Evolutionary conservation across 495 filamentous ascomycete genomes (phyloP), one percentile per base, ranked within the genome.

Genomic region (Daldinia decipiens): DNA sequence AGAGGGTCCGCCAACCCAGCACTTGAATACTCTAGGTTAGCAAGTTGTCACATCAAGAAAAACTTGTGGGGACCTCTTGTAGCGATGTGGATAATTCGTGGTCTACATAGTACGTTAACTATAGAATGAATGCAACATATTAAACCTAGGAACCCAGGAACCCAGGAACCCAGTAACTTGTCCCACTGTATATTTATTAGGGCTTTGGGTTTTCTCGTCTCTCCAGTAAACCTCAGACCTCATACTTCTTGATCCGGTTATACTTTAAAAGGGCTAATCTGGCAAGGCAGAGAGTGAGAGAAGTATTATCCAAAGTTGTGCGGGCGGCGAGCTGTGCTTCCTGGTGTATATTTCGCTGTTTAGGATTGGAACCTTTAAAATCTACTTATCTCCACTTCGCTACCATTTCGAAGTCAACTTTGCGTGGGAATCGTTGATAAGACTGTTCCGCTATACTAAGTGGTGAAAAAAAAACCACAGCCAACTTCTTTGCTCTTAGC

Each of bases 131-230:
- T 53, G 50, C 13, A 53, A 53, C 50, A 31, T 53, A 53, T 53
- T 53, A 53, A 31, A 53, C 26, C 26, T 52, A 52, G 43, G 6
- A 21, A 47, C 17, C 43, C 43, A 21, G 19, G 26, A 27, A 29
- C 27, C 27, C 27, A 6, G 6, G 27, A 29, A 29, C 27, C 27
- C 27, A 29, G 26, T 11, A 4, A 12, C 8, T 31, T 31, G 50
- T 53, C 50, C 50, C 50, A 53, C 26, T 9, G 43, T 26, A 31
- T 53, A 53, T 53, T 53, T 53, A 53, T 53, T 53, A 53, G 24
- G 50, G 12, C 26, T 53, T n/a, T n/a, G 24, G 2, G 2, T 53
- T 29, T 53, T 11, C 50, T 53, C 4, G 50, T 31, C 50, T 29
- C 31, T 31, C 26, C 6, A 24, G 50, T n/a, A n/a, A 53, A 53